These are phyloP conservation scores for Vanrija sp. DNA, from an alignment of 1,284 basidiomycete genomes.

Conservation along the genomic window DNA sequence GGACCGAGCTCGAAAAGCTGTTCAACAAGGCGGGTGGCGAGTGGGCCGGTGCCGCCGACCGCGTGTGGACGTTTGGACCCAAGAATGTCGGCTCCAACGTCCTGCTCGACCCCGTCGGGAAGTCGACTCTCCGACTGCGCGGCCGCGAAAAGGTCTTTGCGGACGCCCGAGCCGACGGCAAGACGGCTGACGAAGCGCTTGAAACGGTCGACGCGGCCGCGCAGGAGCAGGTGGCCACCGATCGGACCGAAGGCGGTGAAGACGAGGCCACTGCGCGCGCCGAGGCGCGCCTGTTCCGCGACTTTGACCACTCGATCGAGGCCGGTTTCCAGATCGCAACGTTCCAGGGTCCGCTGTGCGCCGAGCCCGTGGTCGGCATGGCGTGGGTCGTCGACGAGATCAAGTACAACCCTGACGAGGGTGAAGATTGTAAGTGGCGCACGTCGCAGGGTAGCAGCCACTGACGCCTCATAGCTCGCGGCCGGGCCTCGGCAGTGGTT, in stretches of 20 bases:
- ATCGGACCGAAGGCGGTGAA: constrained; percentile 23
- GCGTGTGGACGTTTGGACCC: constrained; percentile 89
- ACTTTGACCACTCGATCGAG: constrained; percentile 80
- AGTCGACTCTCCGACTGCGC: constrained; percentile 26
- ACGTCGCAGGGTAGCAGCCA: background rate
- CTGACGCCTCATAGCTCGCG: constrained; percentile 55
- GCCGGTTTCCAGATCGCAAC: constrained; percentile 93
- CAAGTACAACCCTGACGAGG: constrained; percentile 52
- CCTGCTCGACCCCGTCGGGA: constrained; percentile 62
- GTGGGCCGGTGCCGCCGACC: constrained; percentile 69
- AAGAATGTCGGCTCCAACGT: constrained; percentile 81
- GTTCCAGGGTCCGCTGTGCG: constrained; percentile 89
- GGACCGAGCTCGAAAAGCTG: constrained; percentile 64
- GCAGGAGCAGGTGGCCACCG: constrained; percentile 17
- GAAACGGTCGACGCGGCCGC: constrained; percentile 27
- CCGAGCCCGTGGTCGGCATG: constrained; percentile 90
- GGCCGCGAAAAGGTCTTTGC: constrained; percentile 39
- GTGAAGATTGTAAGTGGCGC: constrained; percentile 36
- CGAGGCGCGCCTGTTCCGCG: constrained; percentile 48
- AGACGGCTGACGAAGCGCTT: constrained; percentile 43
- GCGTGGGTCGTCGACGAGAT: constrained; percentile 85
- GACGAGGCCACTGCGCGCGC: constrained; percentile 34
- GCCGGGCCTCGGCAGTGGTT: constrained; percentile 66
- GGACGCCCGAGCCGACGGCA: constrained; percentile 38
- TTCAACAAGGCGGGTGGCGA: constrained; percentile 71